These are phyloP conservation scores for Parietichytrium sp. DNA, from an alignment of 108 stramenopile genomes.

Conservation along the genomic window DNA sequence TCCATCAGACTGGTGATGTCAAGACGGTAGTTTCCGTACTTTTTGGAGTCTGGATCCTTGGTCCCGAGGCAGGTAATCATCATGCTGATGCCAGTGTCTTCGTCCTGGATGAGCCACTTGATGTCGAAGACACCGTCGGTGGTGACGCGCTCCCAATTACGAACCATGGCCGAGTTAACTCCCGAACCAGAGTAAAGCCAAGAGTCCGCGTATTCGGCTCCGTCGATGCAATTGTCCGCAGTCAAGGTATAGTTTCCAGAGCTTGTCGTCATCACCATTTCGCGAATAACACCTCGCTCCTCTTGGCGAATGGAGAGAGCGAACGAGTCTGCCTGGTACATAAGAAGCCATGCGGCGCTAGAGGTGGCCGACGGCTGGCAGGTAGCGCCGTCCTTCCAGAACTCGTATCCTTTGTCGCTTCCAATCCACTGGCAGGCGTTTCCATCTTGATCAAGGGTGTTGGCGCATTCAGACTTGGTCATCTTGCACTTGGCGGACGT, in stretches of 20 bases:
- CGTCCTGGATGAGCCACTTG: neutral
- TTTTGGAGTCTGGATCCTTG: neutral
- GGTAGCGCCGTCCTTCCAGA: neutral
- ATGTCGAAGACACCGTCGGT: neutral
- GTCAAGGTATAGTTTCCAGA: neutral
- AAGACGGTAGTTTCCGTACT: constrained; percentile 34
- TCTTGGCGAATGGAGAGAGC: neutral
- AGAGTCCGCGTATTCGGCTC: neutral
- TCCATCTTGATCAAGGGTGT: neutral
- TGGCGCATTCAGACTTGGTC: neutral
- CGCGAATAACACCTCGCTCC: constrained; percentile 27
- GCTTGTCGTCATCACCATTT: neutral
- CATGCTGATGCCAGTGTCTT: neutral
- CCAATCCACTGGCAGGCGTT: neutral
- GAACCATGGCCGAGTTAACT: neutral
- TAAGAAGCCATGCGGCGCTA: neutral
- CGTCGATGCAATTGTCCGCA: neutral
- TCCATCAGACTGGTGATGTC: neutral
- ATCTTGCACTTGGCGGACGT: neutral
- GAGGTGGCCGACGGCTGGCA: neutral
- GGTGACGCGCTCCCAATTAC: neutral
- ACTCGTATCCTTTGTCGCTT: neutral
- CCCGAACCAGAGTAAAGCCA: neutral
- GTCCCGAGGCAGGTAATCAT: neutral
- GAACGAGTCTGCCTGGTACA: constrained; percentile 30